Base-by-base conservation (phyloP, 2,329 filamentous ascomycete genomes). In the Mariannaea elegans region DNA sequence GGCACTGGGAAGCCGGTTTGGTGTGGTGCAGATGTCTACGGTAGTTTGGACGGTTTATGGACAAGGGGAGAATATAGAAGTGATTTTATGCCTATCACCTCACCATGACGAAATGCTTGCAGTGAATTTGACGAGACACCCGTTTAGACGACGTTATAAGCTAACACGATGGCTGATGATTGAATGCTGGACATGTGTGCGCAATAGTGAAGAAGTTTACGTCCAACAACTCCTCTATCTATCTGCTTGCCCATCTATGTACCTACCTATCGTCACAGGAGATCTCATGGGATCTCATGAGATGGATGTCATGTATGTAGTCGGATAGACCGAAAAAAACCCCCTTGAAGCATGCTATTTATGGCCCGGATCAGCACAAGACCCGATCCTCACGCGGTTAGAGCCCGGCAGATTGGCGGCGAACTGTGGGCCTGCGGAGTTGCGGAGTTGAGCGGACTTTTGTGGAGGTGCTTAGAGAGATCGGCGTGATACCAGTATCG, bases 361-460 rank as follows among this genome's bases (percentile, higher is more conserved):
- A 36, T 14, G 14, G 14, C 12, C 32, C 32, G 12, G 32, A 9
- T 14, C 32, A n/a, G 13, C 27, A 14, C 32, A 4, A n/a, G 32
- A 8, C 14, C 14, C 14, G 12, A n/a, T 36, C 27, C 27, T 12
- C 12, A 12, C 7, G 27, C 7, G 7, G 27, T 7, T 31, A 31
- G 27, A 31, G 12, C 23, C 31, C 46, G 36, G 55, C 19, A 36
- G 46, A 49, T 39, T 45, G 31, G 41, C 39, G 58, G 45, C 24
- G 49, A 56, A 41, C 14, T 18, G 29, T 41, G 46, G 56, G 53
- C 24, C 61, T 56, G 71, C 70, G 67, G 68, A 66, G 52, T 65
- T 73, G 70, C 71, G 71, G 71, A 73, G 50, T 72, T 73, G 71
- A 27, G 32, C 68, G 67, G 69, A 70, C 59, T 70, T 31, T 70